Base-by-base conservation (phyloP, 257 asterid species). In the Ballota nigra region DNA sequence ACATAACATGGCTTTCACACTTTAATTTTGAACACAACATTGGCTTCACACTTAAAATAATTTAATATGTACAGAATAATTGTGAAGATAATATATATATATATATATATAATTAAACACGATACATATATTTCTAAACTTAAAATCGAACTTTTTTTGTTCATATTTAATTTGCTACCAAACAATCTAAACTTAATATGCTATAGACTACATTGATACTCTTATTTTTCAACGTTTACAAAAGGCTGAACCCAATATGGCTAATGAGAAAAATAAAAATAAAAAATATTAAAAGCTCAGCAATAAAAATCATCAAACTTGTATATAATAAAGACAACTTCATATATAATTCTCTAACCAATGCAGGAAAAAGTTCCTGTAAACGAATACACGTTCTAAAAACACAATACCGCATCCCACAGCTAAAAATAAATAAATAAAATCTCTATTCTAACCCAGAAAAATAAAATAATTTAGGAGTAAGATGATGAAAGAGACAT, bases 381-480 rank as follows among this genome's bases (percentile, higher is more conserved):
- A 47, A 43, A 13, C 60, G 75, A 47, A 49, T 29, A 61, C 71
- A 41, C 64, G 31, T 66, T 16, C 67, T 49, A 26, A 26, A 56
- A 69, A 38, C 45, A 23, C 8, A 20, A 20, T 31, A 57, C 28
- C 20, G 40, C 52, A 63, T 4, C 68, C 53, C 34, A 58, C 61
- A 15, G 49, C 59, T 7, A 43, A 31, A 33, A 33, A 63, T 40
- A 28, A 28, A 41, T 22, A 33, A 33, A 36, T 31, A 3, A 19
- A 69, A 58, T n/a, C 49, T 9, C 45, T 47, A 65, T 8, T 76
- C 40, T 28, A 36, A 10, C 75, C 64, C 26, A 5, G 20, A 71
- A 19, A 12, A 29, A 23, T 45, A 7, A 61, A 20, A 47, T 5
- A 19, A 66, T 22, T 65, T 41, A n/a, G 16, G 26, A 34, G 3